Conservation (phyloP, 768 basidiomycete species). For the Austroboletus festivus region DNA sequence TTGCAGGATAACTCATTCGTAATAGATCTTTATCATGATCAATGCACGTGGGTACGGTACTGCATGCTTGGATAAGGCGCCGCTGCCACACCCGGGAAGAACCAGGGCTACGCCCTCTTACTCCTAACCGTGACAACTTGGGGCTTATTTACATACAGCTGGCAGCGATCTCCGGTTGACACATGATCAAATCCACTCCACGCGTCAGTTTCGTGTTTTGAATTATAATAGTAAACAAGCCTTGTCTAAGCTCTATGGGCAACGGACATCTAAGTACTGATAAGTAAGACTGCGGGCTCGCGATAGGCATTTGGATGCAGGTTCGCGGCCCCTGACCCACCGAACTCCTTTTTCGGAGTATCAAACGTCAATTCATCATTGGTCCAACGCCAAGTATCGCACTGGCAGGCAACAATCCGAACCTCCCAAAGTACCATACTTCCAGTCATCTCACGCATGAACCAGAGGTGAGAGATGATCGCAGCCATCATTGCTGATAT, state of each 20-base stretch:
- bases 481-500: neutral
- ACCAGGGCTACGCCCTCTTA: neutral
- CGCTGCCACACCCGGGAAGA: neutral
- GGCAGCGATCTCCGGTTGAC: conserved; percentile 8
- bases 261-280: too few relatives aligned
- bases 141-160: neutral
- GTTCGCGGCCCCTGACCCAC: too few relatives aligned
- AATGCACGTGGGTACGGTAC: conserved; percentile 21
- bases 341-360: neutral
- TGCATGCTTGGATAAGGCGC: too few relatives aligned
- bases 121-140: conserved; percentile 17
- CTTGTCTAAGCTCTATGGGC: too few relatives aligned
- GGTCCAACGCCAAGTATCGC: too few relatives aligned
- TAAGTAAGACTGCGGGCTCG: too few relatives aligned
- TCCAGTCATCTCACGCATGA: too few relatives aligned
- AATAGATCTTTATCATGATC: conserved; percentile 11
- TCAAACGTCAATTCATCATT: too few relatives aligned
- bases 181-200: conserved; percentile 4
- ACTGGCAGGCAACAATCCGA: too few relatives aligned
- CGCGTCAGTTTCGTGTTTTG: conserved; percentile 11
- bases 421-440: too few relatives aligned
- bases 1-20: conserved; percentile 3
- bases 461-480: neutral
- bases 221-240: neutral
- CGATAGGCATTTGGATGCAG: too few relatives aligned